Evolutionary conservation across 495 filamentous ascomycete species (phyloP).

Genomic region (Lentithecium fluviatile): DNA sequence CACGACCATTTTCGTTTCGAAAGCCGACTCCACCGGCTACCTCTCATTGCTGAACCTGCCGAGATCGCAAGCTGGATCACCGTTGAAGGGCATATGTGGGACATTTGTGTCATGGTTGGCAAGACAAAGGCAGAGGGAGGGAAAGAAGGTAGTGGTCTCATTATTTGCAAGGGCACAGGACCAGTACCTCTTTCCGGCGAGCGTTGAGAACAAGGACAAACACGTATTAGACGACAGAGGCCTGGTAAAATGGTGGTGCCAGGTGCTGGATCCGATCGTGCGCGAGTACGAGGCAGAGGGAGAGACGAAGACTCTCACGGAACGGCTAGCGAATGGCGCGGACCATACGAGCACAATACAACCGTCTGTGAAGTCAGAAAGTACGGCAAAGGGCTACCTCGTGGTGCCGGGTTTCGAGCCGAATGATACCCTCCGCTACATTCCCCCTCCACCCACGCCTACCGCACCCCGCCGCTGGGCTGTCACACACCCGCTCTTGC

Average conservation of each 20-base stretch:
- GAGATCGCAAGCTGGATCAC: conserved; percentile 60
- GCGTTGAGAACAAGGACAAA: conserved; percentile 78
- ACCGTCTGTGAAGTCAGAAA: conserved; percentile 25
- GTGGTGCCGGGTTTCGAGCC: conserved; percentile 82
- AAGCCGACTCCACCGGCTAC: conserved; percentile 94
- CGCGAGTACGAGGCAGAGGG: conserved; percentile 50
- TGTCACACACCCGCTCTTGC: conserved; percentile 61
- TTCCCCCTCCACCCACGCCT: conserved; percentile 49
- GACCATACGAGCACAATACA: neutral
- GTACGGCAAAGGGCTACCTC: conserved; percentile 68
- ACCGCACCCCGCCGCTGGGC: conserved; percentile 34
- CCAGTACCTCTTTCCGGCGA: conserved; percentile 93
- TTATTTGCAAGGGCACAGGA: conserved; percentile 90
- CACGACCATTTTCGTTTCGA: conserved; percentile 90
- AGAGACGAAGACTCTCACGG: conserved; percentile 39
- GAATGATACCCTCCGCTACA: conserved; percentile 65
- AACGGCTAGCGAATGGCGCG: conserved; percentile 23
- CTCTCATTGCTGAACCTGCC: conserved; percentile 63
- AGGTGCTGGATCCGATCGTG: conserved; percentile 73
- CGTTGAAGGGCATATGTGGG: conserved; percentile 67
- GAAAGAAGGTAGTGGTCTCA: conserved; percentile 76
- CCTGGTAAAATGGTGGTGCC: conserved; percentile 94
- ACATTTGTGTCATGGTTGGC: conserved; percentile 76
- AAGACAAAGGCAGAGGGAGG: conserved; percentile 60
- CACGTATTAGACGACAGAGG: conserved; percentile 91